These are phyloP conservation scores for Rubus parviflorus DNA, from an alignment of 306 rosid species.

Conservation along the genomic window DNA sequence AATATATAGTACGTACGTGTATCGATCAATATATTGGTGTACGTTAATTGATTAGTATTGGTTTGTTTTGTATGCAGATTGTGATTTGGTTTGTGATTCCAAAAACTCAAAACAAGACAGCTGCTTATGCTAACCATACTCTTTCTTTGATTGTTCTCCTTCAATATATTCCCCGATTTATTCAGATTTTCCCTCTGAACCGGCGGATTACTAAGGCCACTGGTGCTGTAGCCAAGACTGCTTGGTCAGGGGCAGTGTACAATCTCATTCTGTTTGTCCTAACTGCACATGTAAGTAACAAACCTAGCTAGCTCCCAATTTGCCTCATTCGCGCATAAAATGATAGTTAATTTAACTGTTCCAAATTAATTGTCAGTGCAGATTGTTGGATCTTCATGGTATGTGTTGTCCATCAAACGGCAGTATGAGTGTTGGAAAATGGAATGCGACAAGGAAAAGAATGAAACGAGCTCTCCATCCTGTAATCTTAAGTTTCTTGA, in stretches of 20 bases:
- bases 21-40: too few relatives aligned
- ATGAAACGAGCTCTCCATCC: slow-evolving; percentile 69
- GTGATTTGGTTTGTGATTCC: slow-evolving; percentile 85
- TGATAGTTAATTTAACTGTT: not conserved
- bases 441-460: slow-evolving; percentile 53
- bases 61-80: slow-evolving; percentile 38
- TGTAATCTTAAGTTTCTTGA: slow-evolving; percentile 59
- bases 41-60: not conserved
- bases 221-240: slow-evolving; percentile 75
- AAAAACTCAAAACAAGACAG: slow-evolving; percentile 43
- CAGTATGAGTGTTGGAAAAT: slow-evolving; percentile 73
- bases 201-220: slow-evolving; percentile 64
- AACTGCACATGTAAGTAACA: slow-evolving; percentile 69
- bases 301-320: too few relatives aligned
- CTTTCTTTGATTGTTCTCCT: slow-evolving; percentile 73
- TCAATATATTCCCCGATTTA: slow-evolving; percentile 72
- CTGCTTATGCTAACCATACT: slow-evolving; percentile 70
- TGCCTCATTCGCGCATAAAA: too few relatives aligned
- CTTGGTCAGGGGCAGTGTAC: slow-evolving; percentile 78
- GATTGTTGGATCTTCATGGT: slow-evolving; percentile 85
- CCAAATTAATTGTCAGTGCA: slow-evolving; percentile 51
- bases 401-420: slow-evolving; percentile 71
- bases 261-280: slow-evolving; percentile 74
- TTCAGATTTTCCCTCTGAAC: slow-evolving; percentile 73
- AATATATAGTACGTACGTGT: too few relatives aligned